phyloP scores from a whole-genome alignment of 768 basidiomycete species.

The Myochromella boudieri region DNA sequence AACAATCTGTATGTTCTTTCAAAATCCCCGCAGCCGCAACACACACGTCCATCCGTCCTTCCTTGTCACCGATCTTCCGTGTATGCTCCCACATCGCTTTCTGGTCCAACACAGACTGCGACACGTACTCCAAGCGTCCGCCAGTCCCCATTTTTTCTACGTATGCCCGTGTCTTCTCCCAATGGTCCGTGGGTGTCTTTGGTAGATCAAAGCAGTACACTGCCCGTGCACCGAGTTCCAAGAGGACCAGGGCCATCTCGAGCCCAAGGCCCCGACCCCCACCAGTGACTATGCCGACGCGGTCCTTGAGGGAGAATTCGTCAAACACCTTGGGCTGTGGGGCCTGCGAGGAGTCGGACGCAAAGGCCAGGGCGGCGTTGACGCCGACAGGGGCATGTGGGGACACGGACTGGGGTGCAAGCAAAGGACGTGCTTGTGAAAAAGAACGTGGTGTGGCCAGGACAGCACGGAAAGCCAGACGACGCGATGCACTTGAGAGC shows the following conservation, averaged over 20 bases:
- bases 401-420: conserved; percentile 41
- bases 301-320: conserved; percentile 56
- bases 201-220: conserved; percentile 74
- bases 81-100: conserved; percentile 52
- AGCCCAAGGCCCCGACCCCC: conserved; percentile 73
- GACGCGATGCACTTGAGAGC: background rate
- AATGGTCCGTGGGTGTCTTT: conserved; percentile 53
- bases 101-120: conserved; percentile 68
- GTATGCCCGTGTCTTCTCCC: conserved; percentile 51
- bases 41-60: conserved; percentile 73
- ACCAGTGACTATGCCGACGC: conserved; percentile 63
- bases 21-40: conserved; percentile 78
- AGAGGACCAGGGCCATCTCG: conserved; percentile 77
- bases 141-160: conserved; percentile 44
- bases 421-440: background rate
- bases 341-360: conserved; percentile 30
- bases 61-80: conserved; percentile 60
- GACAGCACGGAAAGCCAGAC: background rate
- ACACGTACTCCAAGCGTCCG: conserved; percentile 56
- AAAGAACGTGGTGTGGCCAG: background rate
- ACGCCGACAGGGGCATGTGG: conserved; percentile 65
- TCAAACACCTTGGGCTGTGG: conserved; percentile 54
- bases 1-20: conserved; percentile 56
- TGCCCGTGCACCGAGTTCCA: conserved; percentile 69
- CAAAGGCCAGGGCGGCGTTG: conserved; percentile 50